Evolutionary conservation across 306 rosid genomes (phyloP), one percentile per base, ranked within the genome.

Genomic region (Vigna nakashimae): DNA sequence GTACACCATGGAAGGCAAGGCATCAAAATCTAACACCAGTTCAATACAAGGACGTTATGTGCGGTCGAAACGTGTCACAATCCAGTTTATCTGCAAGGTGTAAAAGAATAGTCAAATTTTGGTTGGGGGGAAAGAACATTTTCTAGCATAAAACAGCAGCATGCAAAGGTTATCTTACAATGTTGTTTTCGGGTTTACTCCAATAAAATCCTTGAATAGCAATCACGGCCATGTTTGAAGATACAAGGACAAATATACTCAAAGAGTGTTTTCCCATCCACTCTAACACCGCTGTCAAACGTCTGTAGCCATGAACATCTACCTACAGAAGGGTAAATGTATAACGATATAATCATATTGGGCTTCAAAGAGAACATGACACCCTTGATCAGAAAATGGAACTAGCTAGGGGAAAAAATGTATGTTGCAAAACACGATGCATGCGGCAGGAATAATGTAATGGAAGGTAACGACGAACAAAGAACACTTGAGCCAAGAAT

Each of bases 241-340:
- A 74, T 30, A 92, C 80, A 5, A 94, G 49, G 46, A 92, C 87
- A 73, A 90, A 94, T 71, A 92, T 90, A 73, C 89, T 84, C 80
- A 94, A 73, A 10, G 98, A 70, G 84, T 92, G 96, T 72, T 84
- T 84, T 87, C 98, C 98, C 92, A 90, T 89, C 98, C 98, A 94
- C 72, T 94, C 97, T 75, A 90, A 73, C 79, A 75, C 75, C 73
- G 38, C 85, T 34, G 98, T 87, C 58, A 87, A 16, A 75, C 88
- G 78, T 74, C 93, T 83, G 68, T 84, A 73, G 16, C 91, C 89
- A 11, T 85, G 53, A 75, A 89, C 88, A 82, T 92, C 97, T 60
- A 94, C 90, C 98, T 94, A 88, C 84, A 87, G 34, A 3, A 77
- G 68, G 71, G 20, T 53, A 20, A 55, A 20, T 20, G 30, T 22